A percentile compares a stretch with the other conserved stretches of the same genome.
Evolutionary conservation across 768 basidiomycete genomes (phyloP).

Genomic region (Cystofilobasidium capitatum): DNA sequence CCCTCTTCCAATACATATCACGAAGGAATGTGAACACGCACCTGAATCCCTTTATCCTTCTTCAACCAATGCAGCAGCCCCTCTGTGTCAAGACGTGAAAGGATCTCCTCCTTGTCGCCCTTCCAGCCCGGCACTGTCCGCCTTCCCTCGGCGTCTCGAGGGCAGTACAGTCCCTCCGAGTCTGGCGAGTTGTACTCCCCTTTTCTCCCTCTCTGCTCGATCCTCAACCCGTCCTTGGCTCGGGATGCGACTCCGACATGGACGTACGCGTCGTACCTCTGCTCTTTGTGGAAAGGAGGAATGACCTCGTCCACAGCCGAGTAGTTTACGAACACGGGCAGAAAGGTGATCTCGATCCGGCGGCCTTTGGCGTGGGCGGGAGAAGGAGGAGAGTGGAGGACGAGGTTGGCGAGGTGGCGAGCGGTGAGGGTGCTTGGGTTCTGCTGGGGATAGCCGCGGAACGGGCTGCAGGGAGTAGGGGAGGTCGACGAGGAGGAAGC

Average conservation of each 20-base stretch:
- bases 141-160: neutral
- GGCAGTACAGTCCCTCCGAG: neutral
- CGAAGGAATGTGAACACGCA: neutral
- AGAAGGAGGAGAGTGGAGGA: neutral
- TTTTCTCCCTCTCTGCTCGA: neutral
- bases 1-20: too few relatives aligned
- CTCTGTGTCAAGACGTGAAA: neutral
- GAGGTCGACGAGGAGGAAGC: neutral
- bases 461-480: neutral
- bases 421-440: neutral
- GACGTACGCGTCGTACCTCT: neutral
- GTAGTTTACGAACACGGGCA: neutral
- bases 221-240: neutral
- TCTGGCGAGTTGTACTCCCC: neutral
- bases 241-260: neutral
- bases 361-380: neutral
- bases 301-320: neutral
- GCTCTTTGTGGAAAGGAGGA: neutral
- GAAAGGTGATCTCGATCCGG: neutral
- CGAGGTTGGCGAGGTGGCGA: neutral
- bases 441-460: neutral
- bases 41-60: neutral
- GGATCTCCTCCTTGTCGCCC: neutral
- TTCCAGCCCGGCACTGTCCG: neutral
- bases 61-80: neutral